Conservation (phyloP, 495 filamentous ascomycete genomes). For the Aspergillus sclerotiicarbonarius region DNA sequence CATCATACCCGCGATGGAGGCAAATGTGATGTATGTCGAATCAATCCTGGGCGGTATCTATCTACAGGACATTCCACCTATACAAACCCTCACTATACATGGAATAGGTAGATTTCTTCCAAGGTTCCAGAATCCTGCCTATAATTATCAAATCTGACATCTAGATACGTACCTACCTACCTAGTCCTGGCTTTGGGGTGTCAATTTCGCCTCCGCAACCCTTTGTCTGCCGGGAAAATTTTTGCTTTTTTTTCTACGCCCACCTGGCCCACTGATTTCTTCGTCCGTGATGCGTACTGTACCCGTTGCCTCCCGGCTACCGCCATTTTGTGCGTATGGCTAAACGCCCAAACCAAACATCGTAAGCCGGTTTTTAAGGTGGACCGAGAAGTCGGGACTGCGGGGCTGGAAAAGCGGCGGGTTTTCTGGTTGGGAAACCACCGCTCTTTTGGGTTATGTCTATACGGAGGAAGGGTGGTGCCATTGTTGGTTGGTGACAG, state of each 20-base stretch:
- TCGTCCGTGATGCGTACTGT: neutral
- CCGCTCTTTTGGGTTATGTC: neutral
- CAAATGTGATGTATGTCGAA: neutral
- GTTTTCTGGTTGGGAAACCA: neutral
- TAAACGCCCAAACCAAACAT: neutral
- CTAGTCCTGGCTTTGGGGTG: no score
- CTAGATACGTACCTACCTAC: no score
- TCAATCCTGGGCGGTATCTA: neutral
- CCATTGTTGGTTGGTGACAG: no score
- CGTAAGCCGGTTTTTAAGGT: constrained; percentile 9
- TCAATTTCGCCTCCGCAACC: neutral
- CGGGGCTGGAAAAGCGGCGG: constrained; percentile 11
- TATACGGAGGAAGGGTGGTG: neutral
- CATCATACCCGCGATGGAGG: neutral
- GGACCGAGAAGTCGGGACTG: constrained; percentile 17
- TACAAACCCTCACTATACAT: neutral
- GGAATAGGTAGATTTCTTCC: neutral
- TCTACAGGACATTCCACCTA: neutral
- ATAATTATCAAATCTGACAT: neutral
- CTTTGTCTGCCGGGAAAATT: neutral
- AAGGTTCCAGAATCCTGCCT: constrained; percentile 11
- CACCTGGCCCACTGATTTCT: constrained; percentile 2
- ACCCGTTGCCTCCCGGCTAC: constrained; percentile 15
- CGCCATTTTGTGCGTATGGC: constrained; percentile 13
- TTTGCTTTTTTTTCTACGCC: constrained; percentile 3